phyloP scores from a whole-genome alignment of 202 grass and related monocot species.

The Cymbopogon flexuosus region DNA sequence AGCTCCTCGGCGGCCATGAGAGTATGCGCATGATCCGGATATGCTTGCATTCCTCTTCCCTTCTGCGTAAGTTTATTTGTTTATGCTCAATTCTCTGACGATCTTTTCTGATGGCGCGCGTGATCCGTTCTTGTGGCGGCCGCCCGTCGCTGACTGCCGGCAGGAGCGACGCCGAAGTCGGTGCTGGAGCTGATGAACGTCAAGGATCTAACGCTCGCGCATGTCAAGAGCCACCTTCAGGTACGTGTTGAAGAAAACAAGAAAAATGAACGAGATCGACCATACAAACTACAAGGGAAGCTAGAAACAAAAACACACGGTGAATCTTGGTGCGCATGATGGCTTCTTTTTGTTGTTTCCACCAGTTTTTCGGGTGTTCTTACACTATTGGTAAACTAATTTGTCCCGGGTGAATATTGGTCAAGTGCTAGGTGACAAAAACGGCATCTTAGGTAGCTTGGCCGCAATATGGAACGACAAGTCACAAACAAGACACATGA shows the following conservation, averaged over 20 bases:
- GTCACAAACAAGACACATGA: background rate
- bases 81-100: slow-evolving; percentile 26
- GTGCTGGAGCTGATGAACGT: slow-evolving; percentile 99
- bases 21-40: slow-evolving; percentile 49
- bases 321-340: slow-evolving; percentile 30
- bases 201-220: slow-evolving; percentile 93
- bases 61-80: background rate
- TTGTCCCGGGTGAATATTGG: slow-evolving; percentile 39
- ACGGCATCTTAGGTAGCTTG: slow-evolving; percentile 46
- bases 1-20: slow-evolving; percentile 97
- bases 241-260: slow-evolving; percentile 25
- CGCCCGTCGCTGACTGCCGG: background rate
- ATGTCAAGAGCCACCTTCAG: slow-evolving; percentile 99
- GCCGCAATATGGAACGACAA: background rate
- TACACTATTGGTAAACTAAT: slow-evolving; percentile 43
- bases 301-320: background rate
- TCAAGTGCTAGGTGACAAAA: slow-evolving; percentile 56
- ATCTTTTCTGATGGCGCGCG: background rate
- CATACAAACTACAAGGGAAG: background rate
- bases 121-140: background rate
- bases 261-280: background rate
- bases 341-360: slow-evolving; percentile 34
- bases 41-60: background rate
- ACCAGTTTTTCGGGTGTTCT: slow-evolving; percentile 26
- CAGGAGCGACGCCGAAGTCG: slow-evolving; percentile 98